Evolutionary conservation across 176 grass and related monocot species (phyloP), one percentile per base, ranked within the genome.

Genomic region (Bromus sterilis): DNA sequence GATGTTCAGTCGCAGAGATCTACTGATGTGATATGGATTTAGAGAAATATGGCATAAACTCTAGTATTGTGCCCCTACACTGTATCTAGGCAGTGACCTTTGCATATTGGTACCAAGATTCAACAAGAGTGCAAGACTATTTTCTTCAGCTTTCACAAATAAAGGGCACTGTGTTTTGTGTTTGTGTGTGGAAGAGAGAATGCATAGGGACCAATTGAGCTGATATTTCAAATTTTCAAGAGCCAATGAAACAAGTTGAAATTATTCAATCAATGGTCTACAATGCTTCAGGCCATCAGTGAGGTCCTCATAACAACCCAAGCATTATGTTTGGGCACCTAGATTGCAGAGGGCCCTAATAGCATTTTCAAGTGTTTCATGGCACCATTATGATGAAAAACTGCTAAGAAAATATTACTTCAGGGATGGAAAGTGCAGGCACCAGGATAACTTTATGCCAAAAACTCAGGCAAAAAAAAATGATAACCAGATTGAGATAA

Each of bases 91-190:
- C 1, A 6, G 79, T 56, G 49, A 70, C 49, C 25, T 81, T 42
- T 55, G 35, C 49, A 81, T 41, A 71, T 6, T 41, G 18, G 35
- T n/a, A 58, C 16, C 14, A 85, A 46, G 29, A 46, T 48, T 74
- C 36, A 43, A 32, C 15, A 59, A 43, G 4, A 39, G 44, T 35
- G 9, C 11, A 37, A 56, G 34, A 66, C 18, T 46, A 83, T 15
- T 83, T 72, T 79, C 66, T 79, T 35, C 9, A 83, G 7, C 40
- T 44, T 37, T 42, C 36, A 55, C 7, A 61, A 16, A 80, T 89
- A 80, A 78, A 48, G 48, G 51, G 3, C 11, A 3, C 30, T 31
- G n/a, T n/a, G n/a, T n/a, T n/a, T n/a, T 64, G 56, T 80, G 25
- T 74, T 9, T 80, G 24, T 79, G 9, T 41, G 48, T 30, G 35